A percentile compares a stretch with the other conserved stretches of the same genome.
These are phyloP conservation scores for Ensete glaucum DNA, from an alignment of 176 grass and related monocot species.

Conservation along the genomic window DNA sequence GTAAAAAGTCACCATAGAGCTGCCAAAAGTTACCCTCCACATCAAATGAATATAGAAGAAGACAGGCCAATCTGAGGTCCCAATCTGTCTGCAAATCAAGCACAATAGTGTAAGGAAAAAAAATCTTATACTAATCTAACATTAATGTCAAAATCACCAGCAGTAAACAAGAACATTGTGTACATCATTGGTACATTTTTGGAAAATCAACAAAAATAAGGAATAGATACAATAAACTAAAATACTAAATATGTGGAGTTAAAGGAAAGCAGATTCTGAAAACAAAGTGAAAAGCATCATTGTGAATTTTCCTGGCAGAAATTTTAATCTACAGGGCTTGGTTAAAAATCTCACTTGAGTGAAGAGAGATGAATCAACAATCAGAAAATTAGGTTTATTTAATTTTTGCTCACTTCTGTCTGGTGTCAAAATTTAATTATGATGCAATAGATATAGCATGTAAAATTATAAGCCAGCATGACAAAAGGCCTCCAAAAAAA, in stretches of 20 bases:
- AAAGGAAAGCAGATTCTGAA: neutral
- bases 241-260: neutral
- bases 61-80: conserved; percentile 89
- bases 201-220: neutral
- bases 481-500: no score
- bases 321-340: neutral
- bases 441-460: neutral
- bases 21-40: conserved; percentile 82
- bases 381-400: neutral
- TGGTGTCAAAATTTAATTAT: neutral
- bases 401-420: neutral
- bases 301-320: neutral
- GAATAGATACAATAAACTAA: neutral
- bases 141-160: neutral
- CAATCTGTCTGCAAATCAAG: conserved; percentile 53
- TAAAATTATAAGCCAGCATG: neutral
- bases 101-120: neutral
- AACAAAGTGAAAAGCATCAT: no score
- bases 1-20: conserved; percentile 89
- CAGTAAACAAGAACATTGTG: neutral
- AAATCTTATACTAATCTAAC: neutral
- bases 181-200: neutral
- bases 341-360: neutral
- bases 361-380: neutral
- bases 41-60: conserved; percentile 83